Base-by-base conservation (phyloP, 768 basidiomycete genomes). In the Tricholomella constricta region DNA sequence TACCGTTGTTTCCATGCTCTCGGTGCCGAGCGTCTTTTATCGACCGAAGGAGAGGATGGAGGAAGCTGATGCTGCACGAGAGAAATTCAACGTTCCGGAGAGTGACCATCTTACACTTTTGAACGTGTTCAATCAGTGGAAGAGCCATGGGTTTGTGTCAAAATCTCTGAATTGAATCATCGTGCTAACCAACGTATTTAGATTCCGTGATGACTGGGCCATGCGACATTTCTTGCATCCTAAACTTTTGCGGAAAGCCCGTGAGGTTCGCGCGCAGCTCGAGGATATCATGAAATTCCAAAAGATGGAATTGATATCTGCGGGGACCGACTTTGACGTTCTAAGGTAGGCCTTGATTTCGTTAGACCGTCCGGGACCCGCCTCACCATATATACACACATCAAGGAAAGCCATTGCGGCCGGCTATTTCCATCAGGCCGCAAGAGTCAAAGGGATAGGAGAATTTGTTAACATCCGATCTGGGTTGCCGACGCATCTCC, bases 231-330 rank as follows among this genome's bases (percentile, higher is more conserved):
- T 98, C 76, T 68, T 98, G 46, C 97, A 99, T 67, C 96, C 96
- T 0, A 98, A 98, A 69, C 78, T 98, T 35, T 80, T 99, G 31
- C 79, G 96, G 36, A 99, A 99, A 71, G 91, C 91, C 5, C 81
- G 96, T 26, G 97, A 99, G 75, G 97, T 99, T 32, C 85, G 97
- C 26, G 83, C 81, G 2, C 97, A 99, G 73, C 81, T 99, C 14
- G 95, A 98, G 66, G 97, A 99, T 65, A 98, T 99, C 69, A 98
- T 98, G 94, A 96, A 97, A 65, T 90, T 91, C 70, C 95, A 98
- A 72, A 98, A 98, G 76, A 92, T 98, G 89, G 91, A 90, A 43
- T 70, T 93, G 19, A 82, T 92, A 60, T 93, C 94, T 5, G 88
- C 85, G 34, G 96, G 96, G 6, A 98, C 95, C 0, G 94, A 98